These are phyloP conservation scores for Ustilago vetiveriae DNA, from an alignment of 1,284 basidiomycete genomes.

Conservation along the genomic window DNA sequence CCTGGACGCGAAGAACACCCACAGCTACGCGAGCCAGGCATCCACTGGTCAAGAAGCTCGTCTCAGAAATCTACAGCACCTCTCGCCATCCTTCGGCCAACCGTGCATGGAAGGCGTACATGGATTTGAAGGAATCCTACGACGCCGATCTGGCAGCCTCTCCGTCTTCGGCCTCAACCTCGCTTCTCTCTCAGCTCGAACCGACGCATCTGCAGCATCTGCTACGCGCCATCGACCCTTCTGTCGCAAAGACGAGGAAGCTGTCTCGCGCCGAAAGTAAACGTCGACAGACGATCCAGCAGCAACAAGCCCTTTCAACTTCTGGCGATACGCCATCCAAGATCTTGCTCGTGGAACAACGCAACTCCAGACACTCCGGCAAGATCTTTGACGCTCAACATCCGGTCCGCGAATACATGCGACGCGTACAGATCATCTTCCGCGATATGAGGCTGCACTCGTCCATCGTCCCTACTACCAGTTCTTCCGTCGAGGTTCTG, in stretches of 20 bases:
- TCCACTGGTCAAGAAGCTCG: constrained; percentile 49
- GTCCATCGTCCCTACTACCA: constrained; percentile 21
- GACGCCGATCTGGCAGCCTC: constrained; percentile 3
- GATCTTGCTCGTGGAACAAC: constrained; percentile 20
- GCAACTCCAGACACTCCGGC: constrained; percentile 22
- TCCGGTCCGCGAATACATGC: constrained; percentile 45
- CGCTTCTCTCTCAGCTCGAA: constrained; percentile 38
- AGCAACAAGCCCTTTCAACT: constrained; percentile 15
- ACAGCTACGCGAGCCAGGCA: constrained; percentile 24
- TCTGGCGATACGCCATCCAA: constrained; percentile 15
- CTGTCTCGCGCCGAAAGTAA: constrained; percentile 25
- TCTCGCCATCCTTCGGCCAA: constrained; percentile 34
- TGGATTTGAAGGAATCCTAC: constrained; percentile 31
- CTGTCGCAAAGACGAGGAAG: constrained; percentile 27
- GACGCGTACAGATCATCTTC: constrained; percentile 49
- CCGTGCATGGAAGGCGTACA: constrained; percentile 51
- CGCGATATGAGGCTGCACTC: constrained; percentile 45
- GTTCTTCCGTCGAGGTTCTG: constrained; percentile 18
- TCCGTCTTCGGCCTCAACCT: constrained; percentile 15
- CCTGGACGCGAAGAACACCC: constrained; percentile 9
- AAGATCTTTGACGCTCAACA: constrained; percentile 29
- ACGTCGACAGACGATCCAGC: constrained; percentile 25
- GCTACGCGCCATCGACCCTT: constrained; percentile 48
- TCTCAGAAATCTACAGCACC: constrained; percentile 46
- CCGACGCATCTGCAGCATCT: constrained; percentile 37